Conservation (phyloP, 768 basidiomycete species). For the Rhizopogon vesiculosus region DNA sequence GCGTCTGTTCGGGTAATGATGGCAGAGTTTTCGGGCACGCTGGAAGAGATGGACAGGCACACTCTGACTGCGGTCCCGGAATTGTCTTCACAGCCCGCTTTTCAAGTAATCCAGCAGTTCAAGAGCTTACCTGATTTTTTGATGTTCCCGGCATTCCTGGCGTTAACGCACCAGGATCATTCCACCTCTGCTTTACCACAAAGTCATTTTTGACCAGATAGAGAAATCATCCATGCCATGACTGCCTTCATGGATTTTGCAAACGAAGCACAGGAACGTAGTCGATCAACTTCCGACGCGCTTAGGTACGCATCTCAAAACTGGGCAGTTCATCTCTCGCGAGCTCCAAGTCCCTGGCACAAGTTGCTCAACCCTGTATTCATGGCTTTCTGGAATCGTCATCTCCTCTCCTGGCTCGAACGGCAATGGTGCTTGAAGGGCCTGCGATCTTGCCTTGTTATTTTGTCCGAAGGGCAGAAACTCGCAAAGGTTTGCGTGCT, state of each 20-base stretch:
- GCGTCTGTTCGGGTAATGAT: not conserved
- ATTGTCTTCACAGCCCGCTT: not conserved
- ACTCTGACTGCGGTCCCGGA: not conserved
- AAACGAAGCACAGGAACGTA: no score
- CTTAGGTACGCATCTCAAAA: not conserved
- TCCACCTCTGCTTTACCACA: not conserved
- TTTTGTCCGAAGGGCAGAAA: not conserved
- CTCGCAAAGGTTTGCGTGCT: not conserved
- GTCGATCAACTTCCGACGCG: not conserved
- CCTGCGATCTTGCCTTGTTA: not conserved
- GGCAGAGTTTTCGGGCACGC: not conserved
- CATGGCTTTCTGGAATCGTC: not conserved
- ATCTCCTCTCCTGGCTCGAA: not conserved
- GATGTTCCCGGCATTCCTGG: no score
- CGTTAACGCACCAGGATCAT: not conserved
- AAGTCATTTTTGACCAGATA: not conserved
- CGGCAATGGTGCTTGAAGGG: not conserved
- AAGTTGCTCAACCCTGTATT: not conserved
- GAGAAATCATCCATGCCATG: not conserved
- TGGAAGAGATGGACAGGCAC: not conserved
- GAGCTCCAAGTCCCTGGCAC: not conserved
- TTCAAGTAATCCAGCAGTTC: not conserved
- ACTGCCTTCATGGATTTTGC: no score
- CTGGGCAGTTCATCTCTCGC: not conserved
- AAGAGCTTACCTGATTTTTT: no score